phyloP scores from a whole-genome alignment of 2,329 filamentous ascomycete species.

The Neonectria faginata region DNA sequence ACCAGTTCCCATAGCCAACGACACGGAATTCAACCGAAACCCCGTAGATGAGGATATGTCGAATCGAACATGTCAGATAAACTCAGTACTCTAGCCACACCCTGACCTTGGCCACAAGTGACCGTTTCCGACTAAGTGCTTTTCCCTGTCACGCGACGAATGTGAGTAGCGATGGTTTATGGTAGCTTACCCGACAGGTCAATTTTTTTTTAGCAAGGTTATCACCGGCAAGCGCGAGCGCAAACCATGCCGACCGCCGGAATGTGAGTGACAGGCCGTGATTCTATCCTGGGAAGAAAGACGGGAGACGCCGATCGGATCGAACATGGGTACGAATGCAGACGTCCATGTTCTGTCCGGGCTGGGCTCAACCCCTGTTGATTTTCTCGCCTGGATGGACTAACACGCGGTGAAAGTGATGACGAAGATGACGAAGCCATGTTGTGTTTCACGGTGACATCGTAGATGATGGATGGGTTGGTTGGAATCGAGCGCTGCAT shows the following conservation, averaged over 20 bases:
- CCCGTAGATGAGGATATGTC: not conserved
- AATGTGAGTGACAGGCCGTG: not conserved
- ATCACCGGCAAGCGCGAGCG: too few species aligned
- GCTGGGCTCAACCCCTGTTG: not conserved
- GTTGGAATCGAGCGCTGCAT: not conserved
- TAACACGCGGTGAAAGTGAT: too few species aligned
- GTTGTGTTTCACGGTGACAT: not conserved
- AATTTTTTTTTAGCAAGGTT: not conserved
- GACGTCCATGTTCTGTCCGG: not conserved
- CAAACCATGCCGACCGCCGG: not conserved
- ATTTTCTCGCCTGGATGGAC: too few species aligned
- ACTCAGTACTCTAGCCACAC: not conserved
- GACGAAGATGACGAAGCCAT: not conserved
- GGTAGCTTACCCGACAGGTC: not conserved
- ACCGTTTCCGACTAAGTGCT: not conserved
- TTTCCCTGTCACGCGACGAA: not conserved
- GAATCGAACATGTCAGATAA: not conserved
- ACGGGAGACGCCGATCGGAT: not conserved
- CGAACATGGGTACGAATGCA: not conserved
- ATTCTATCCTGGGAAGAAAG: not conserved
- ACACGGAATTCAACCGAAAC: not conserved
- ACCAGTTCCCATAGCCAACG: not conserved
- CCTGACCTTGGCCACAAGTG: not conserved
- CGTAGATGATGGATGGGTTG: not conserved
- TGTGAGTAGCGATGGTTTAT: not conserved